A percentile compares a stretch with the other conserved stretches of the same genome.
These are phyloP conservation scores for Bisporella sp. DNA, from an alignment of 2,329 filamentous ascomycete species.

Conservation along the genomic window DNA sequence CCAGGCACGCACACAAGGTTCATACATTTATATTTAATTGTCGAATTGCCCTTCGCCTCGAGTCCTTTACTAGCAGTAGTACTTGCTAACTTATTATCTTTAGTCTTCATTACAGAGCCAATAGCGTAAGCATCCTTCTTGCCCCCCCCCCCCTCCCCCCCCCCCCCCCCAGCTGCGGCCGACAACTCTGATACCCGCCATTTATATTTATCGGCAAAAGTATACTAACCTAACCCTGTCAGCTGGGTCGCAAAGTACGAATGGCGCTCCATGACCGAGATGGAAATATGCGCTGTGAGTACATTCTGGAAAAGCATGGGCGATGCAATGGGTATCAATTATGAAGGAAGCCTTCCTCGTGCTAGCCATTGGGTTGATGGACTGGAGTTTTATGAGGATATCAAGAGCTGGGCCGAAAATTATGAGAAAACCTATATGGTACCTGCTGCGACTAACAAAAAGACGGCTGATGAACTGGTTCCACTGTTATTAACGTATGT, in stretches of 20 bases:
- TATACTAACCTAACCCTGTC: constrained; percentile 19
- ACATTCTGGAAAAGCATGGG: constrained; percentile 67
- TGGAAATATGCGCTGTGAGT: constrained; percentile 61
- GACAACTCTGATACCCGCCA: too few species aligned
- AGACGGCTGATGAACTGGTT: constrained; percentile 51
- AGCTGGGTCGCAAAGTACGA: constrained; percentile 60
- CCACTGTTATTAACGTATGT: constrained; percentile 51
- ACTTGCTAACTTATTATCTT: not conserved
- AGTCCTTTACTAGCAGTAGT: too few species aligned
- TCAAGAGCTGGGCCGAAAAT: constrained; percentile 38
- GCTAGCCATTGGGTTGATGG: constrained; percentile 39
- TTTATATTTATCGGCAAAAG: not conserved
- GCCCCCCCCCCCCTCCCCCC: not conserved
- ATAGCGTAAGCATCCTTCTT: not conserved
- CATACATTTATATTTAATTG: not conserved
- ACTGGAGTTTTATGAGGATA: constrained; percentile 43
- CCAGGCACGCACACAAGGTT: constrained; percentile 24
- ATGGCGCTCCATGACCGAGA: constrained; percentile 59
- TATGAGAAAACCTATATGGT: constrained; percentile 58
- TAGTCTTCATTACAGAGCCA: constrained; percentile 59
- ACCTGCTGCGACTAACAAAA: constrained; percentile 40
- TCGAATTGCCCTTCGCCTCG: not conserved
- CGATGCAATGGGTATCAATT: constrained; percentile 60
- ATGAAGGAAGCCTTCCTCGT: constrained; percentile 20
- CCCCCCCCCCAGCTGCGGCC: not conserved